Evolutionary conservation across 2,329 filamentous ascomycete species (phyloP).

Genomic region (Cercospora sesami): DNA sequence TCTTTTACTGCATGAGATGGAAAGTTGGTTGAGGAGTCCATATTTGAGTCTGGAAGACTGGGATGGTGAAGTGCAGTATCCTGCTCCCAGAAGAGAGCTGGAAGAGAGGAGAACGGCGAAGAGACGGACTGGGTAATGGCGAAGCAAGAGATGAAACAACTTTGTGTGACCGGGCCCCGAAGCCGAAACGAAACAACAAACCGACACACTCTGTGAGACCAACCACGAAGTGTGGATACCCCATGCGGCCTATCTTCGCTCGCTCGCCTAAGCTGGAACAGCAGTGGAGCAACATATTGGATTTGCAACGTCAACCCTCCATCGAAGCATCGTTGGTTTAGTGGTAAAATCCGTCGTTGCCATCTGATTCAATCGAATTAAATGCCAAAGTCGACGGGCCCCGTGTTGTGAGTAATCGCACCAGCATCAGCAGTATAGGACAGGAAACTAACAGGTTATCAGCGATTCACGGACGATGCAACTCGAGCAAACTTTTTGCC

Average conservation of each 20-base stretch:
- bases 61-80: constrained; percentile 78
- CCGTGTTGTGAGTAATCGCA: neutral
- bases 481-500: neutral
- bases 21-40: constrained; percentile 79
- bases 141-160: neutral
- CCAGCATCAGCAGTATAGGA: neutral
- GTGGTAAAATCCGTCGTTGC: neutral
- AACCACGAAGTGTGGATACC: neutral
- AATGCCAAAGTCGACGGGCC: no score
- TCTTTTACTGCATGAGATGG: constrained; percentile 81
- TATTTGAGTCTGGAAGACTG: constrained; percentile 70
- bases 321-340: neutral
- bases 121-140: neutral
- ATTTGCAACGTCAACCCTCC: fast-evolving
- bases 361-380: neutral
- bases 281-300: neutral
- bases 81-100: neutral
- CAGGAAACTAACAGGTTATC: neutral
- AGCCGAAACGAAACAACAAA: neutral
- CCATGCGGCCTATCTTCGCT: neutral
- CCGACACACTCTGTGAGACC: neutral
- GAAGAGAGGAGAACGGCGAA: neutral
- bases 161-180: neutral
- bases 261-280: neutral
- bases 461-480: neutral